Base-by-base conservation (phyloP, 2,329 filamentous ascomycete species). In the Saccharata proteae region DNA sequence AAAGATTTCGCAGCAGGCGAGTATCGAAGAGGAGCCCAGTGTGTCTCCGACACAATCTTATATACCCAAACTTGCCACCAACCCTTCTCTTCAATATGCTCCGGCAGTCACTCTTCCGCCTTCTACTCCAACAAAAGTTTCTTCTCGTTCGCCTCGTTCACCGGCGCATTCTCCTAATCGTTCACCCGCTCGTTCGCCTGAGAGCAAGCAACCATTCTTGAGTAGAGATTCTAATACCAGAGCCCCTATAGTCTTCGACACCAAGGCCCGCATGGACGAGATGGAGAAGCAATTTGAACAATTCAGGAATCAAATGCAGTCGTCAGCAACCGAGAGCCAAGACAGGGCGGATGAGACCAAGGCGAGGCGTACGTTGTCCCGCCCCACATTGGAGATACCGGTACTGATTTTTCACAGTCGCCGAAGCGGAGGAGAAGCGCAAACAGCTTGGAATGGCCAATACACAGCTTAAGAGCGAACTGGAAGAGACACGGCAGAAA, bases 261-360 rank as follows among this genome's bases (percentile, higher is more conserved):
- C 85, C 42, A 77, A 85, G 44, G 72, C 72, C 38, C 74, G 78
- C 41, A 69, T 94, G 43, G 75, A 77, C 40, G 70, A 75, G 37
- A 77, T 94, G 58, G 82, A 93, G 45, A 64, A 66, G 12, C 68
- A 88, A 46, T 84, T 84, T 49, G 67, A 70, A 28, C 64, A 69
- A 37, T 65, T 96, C 39, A 78, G 79, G 47, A 68, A 77, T 36
- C 77, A 80, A 40, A 74, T 94, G 49, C 74, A 74, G 36, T 68
- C 69, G 18, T 76, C 80, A 14, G 67, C 78, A 8, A 69, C 68
- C 23, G 76, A 83, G 33, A 76, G 73, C 43, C 77, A 71, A 35
- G 69, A 66, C 4, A 64, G 84, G 38, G 83, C 88, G 44, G 79
- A 90, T 39, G 71, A 77, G 1, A 66, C 92, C 41, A 92, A 88